Evolutionary conservation across 257 asterid genomes (phyloP).

Genomic region (Buddleja alternifolia): DNA sequence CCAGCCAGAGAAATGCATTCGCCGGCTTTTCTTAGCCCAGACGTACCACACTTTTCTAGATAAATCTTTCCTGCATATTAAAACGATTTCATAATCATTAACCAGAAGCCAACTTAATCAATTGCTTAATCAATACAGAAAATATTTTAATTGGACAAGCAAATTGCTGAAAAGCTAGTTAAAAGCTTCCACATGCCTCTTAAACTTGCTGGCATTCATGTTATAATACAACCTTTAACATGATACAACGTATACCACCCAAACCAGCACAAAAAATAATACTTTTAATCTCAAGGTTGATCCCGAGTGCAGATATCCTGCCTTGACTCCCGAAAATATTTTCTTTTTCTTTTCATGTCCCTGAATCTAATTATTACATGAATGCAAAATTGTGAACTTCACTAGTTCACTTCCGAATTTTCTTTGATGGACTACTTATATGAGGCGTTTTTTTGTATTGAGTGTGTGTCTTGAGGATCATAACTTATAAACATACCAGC

Average conservation of each 20-base stretch:
- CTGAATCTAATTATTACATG: neutral
- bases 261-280: no score
- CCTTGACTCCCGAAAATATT: neutral
- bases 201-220: no score
- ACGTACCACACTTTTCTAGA: constrained; percentile 49
- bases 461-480: neutral
- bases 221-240: no score
- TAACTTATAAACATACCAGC: constrained; percentile 47
- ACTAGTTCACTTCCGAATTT: neutral
- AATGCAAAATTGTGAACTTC: neutral
- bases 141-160: neutral
- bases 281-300: no score
- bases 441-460: neutral
- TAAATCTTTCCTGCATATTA: constrained; percentile 50
- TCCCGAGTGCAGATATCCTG: neutral
- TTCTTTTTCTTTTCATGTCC: no score
- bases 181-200: no score
- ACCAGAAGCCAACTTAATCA: neutral
- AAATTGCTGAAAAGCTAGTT: neutral
- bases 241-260: no score
- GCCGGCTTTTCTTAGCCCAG: constrained; percentile 52
- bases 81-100: neutral
- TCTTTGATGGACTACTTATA: neutral
- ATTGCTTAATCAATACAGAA: neutral
- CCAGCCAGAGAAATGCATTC: constrained; percentile 66